phyloP scores from a whole-genome alignment of 495 filamentous ascomycete species.

The Penicillium manginii region DNA sequence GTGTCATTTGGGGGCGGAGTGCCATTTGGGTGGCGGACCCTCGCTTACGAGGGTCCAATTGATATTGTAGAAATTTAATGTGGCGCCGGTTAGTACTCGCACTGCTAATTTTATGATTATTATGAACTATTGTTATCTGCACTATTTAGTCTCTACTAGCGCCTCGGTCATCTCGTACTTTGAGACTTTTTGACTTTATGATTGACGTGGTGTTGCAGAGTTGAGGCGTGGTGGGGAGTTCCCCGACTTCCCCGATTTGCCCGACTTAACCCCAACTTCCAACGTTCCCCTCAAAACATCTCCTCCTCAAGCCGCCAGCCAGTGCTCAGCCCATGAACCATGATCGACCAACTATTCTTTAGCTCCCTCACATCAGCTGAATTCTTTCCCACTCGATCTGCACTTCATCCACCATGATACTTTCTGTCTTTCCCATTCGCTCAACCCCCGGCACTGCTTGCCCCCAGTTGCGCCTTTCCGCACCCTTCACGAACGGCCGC shows the following conservation, averaged over 20 bases:
- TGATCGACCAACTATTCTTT: background rate
- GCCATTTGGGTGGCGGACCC: too few relatives aligned
- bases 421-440: background rate
- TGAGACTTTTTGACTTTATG: background rate
- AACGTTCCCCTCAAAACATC: background rate
- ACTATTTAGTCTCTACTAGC: background rate
- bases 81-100: too few relatives aligned
- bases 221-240: too few relatives aligned
- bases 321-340: background rate
- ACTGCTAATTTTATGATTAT: background rate
- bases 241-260: too few relatives aligned
- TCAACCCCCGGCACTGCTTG: conserved; percentile 9
- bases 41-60: too few relatives aligned
- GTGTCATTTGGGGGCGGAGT: too few relatives aligned
- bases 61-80: too few relatives aligned
- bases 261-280: too few relatives aligned
- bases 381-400: background rate
- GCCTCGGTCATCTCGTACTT: background rate
- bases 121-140: background rate
- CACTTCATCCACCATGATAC: background rate
- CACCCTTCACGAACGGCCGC: background rate
- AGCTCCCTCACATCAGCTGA: too few relatives aligned
- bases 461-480: background rate
- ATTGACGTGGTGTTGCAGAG: background rate
- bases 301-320: background rate